Evolutionary conservation across 306 rosid genomes (phyloP), one percentile per base, ranked within the genome.

Genomic region (Gynostemma pentaphyllum): DNA sequence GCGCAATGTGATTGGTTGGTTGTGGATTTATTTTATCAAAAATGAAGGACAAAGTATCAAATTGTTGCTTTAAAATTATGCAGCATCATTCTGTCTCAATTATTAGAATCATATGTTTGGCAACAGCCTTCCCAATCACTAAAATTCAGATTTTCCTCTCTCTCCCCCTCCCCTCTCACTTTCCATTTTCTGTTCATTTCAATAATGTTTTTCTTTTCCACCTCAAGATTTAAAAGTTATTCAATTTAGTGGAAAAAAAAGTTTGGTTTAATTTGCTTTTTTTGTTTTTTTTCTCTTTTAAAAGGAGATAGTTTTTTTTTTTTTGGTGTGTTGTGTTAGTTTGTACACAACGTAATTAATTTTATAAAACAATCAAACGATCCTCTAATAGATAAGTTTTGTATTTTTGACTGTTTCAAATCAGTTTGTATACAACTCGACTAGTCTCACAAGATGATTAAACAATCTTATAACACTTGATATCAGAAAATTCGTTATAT

Each of bases 71-170:
- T 60, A 39, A 56, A 60, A 70, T 32, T 57, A 39, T 66, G 46
- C 46, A 67, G 78, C 69, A 60, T 52, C 61, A 68, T 68, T 68
- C 51, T 72, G 47, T 48, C 76, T 55, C 68, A 66, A 72, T 67
- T 71, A 71, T 71, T 62, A 50, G 69, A 60, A 49, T 71, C 67
- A 51, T 64, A 37, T 39, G 62, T 54, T 68, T 55, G 26, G 54
- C 15, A 68, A 45, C 45, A 67, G 50, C 62, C 27, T 44, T 36
- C 21, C 36, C 29, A 37, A 60, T 52, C 65, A 67, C 62, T n/a
- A n/a, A 62, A 27, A 9, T 62, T 62, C 45, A 14, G 11, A 56
- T 45, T 30, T 32, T 4, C 44, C 44, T 2, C n/a, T 42, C 21
- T 47, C 28, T 14, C 24, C 13, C 60, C 1, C 10, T 29, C 28